These are phyloP conservation scores for Tilletia walkeri DNA, from an alignment of 1,284 basidiomycete genomes.

Conservation along the genomic window DNA sequence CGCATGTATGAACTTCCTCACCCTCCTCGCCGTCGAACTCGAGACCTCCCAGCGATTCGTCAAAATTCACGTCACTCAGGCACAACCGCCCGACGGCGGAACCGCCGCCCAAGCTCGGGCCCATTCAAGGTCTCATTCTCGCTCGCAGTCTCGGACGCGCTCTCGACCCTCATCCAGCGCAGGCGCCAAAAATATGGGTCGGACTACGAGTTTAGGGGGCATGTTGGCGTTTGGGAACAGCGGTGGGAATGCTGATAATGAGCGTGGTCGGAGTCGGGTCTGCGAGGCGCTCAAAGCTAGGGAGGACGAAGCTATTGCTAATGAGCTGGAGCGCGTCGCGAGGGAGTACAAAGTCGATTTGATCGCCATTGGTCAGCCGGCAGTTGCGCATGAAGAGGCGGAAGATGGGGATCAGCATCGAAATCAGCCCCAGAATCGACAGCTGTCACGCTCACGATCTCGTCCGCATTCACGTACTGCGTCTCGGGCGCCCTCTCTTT, in stretches of 20 bases:
- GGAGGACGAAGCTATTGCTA: constrained; percentile 14
- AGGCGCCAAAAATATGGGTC: background rate
- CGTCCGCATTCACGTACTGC: background rate
- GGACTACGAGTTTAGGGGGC: background rate
- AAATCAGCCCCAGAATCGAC: background rate
- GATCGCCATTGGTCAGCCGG: constrained; percentile 8
- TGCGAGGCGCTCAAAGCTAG: background rate
- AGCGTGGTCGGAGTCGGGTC: background rate
- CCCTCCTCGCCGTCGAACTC: constrained; percentile 14
- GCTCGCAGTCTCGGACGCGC: background rate
- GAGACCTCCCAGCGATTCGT: constrained; percentile 6
- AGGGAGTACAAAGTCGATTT: constrained; percentile 3
- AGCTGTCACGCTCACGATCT: background rate
- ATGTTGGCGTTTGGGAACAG: background rate
- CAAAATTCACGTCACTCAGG: constrained; percentile 16
- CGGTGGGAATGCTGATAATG: background rate
- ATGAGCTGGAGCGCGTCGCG: constrained; percentile 6
- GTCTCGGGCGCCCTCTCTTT: background rate
- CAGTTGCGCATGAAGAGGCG: too few relatives aligned
- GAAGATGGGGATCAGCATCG: background rate
- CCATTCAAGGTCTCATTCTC: background rate
- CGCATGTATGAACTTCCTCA: constrained; percentile 16
- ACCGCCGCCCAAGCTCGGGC: background rate
- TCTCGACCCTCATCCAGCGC: background rate
- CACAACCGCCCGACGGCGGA: constrained; percentile 4